A percentile compares a stretch with the other conserved stretches of the same genome.
These are phyloP conservation scores for Raphidocelis subcapitata DNA, from an alignment of 139 green algal genomes.

Conservation along the genomic window DNA sequence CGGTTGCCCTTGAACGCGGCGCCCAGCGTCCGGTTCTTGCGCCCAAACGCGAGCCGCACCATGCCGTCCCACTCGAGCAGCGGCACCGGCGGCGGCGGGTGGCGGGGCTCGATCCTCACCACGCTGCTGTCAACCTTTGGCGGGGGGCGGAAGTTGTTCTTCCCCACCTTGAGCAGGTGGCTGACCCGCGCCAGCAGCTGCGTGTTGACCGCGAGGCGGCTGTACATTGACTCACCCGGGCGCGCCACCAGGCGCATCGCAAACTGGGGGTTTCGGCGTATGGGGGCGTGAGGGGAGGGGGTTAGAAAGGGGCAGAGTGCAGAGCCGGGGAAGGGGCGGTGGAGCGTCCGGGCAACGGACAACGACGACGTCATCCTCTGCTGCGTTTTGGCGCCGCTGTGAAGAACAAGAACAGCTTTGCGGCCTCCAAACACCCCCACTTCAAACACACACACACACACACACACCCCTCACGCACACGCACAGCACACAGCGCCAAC, in stretches of 20 bases:
- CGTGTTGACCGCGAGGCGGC: constrained; percentile 91
- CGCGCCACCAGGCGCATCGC: constrained; percentile 96
- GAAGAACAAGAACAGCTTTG: no score
- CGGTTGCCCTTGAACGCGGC: constrained; percentile 80
- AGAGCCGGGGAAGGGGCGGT: no score
- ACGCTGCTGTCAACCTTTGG: constrained; percentile 98
- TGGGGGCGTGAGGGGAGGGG: no score
- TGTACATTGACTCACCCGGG: constrained; percentile 88
- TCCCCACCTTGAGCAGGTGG: constrained; percentile 69
- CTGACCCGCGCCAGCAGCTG: constrained; percentile 86
- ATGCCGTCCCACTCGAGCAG: constrained; percentile 98
- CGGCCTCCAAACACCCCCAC: no score
- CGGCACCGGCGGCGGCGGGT: constrained; percentile 92
- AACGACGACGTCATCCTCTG: no score
- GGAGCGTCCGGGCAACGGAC: no score
- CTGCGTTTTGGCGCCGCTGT: no score
- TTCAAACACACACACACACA: no score
- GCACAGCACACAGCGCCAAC: no score
- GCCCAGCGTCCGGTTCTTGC: constrained; percentile 96
- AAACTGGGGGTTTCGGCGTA: no score
- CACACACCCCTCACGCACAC: no score
- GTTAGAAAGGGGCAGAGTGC: no score
- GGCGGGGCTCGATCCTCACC: constrained; percentile 96
- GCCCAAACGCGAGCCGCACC: constrained; percentile 85
- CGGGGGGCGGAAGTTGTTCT: constrained; percentile 95